A percentile compares a stretch with the other conserved stretches of the same genome.
Evolutionary conservation across 495 filamentous ascomycete genomes (phyloP).

Genomic region (Friedmanniomyces endolithicus): DNA sequence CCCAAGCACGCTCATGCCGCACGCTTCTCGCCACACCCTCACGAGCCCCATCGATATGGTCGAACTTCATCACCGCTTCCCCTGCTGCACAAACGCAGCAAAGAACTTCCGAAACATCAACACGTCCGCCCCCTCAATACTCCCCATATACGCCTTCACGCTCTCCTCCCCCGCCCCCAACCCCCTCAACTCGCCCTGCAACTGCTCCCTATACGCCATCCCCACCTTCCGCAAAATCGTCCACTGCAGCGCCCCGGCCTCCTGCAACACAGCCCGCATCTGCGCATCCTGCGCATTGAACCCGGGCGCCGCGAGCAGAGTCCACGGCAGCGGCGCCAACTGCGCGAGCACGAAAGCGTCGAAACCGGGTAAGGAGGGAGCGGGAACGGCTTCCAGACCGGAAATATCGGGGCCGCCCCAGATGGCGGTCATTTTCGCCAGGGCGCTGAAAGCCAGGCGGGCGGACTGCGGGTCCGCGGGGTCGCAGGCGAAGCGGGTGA

Average conservation of each 20-base stretch:
- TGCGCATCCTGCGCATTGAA: slow-evolving; percentile 81
- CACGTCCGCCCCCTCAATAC: slow-evolving; percentile 20
- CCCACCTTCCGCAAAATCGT: slow-evolving; percentile 81
- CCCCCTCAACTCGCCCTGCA: slow-evolving; percentile 44
- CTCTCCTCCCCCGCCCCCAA: slow-evolving; percentile 28
- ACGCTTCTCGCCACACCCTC: too few relatives aligned
- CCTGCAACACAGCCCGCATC: slow-evolving; percentile 66
- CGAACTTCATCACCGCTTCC: slow-evolving; percentile 10
- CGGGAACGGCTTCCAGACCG: slow-evolving; percentile 31
- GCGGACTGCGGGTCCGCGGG: slow-evolving; percentile 62
- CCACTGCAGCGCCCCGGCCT: slow-evolving; percentile 74
- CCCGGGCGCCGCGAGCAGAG: slow-evolving; percentile 55
- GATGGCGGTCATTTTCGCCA: slow-evolving; percentile 60
- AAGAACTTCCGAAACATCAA: slow-evolving; percentile 30
- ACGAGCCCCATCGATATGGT: too few relatives aligned
- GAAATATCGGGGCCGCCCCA: slow-evolving; percentile 76
- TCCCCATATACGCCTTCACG: slow-evolving; percentile 12
- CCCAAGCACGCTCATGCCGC: too few relatives aligned
- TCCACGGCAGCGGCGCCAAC: slow-evolving; percentile 85
- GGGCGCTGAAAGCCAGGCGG: slow-evolving; percentile 70
- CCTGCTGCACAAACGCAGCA: slow-evolving; percentile 24
- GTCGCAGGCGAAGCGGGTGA: slow-evolving; percentile 72
- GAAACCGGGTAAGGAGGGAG: slow-evolving; percentile 67
- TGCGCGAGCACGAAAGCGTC: slow-evolving; percentile 74
- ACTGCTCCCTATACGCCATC: slow-evolving; percentile 42